A percentile compares a stretch with the other conserved stretches of the same genome.
These are phyloP conservation scores for Arctostaphylos glauca DNA, from an alignment of 148 eudicot species.

Conservation along the genomic window DNA sequence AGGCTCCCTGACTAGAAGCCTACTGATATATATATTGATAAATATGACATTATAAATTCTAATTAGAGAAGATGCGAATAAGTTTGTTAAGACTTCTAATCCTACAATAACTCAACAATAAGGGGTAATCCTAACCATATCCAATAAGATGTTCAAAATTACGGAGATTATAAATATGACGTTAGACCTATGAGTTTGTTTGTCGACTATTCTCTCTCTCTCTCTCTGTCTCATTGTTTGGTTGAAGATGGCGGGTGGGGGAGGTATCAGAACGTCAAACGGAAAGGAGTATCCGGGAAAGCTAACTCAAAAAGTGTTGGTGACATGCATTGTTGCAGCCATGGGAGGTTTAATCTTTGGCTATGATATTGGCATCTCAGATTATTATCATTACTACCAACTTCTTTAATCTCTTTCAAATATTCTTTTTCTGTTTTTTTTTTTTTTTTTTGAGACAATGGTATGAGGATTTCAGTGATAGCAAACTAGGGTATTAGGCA, in stretches of 20 bases:
- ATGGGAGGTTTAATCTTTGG: slow-evolving; percentile 47
- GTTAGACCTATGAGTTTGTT: no score
- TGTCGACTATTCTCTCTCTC: not conserved
- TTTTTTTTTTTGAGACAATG: not conserved
- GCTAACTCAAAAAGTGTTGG: slow-evolving; percentile 20
- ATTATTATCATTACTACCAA: not conserved
- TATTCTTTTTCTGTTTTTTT: not conserved
- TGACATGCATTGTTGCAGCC: slow-evolving; percentile 35
- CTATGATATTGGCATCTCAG: slow-evolving; percentile 47
- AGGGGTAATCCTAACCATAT: no score
- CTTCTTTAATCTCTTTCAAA: not conserved
- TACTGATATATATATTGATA: no score
- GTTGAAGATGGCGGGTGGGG: not conserved
- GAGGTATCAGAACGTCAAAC: not conserved
- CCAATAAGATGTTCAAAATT: no score
- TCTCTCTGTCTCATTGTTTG: not conserved
- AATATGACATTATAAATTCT: no score
- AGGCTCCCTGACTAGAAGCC: no score
- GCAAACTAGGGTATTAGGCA: no score
- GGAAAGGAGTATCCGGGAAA: slow-evolving; percentile 23
- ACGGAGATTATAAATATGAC: no score
- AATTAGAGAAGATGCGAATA: no score
- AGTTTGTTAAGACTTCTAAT: no score
- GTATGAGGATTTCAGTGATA: no score
- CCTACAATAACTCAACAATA: no score